Evolutionary conservation across 371 early-diverging fungal genomes (phyloP), one percentile per base, ranked within the genome.

Genomic region (Mucor irregularis): DNA sequence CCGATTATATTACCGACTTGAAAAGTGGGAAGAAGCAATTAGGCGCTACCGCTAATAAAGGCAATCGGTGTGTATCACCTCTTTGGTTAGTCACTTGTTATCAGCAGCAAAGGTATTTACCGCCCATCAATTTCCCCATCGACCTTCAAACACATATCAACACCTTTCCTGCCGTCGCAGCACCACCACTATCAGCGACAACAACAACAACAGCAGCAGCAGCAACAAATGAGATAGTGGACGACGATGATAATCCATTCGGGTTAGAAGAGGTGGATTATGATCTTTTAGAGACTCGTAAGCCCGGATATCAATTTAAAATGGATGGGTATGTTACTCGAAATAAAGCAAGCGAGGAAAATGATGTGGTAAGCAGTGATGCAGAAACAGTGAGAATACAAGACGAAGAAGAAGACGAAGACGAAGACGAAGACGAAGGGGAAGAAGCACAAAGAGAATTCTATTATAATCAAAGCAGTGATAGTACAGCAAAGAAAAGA

Each of bases 41-140:
- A 11, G 13, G 5, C 22, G 13, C 5, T 24, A 19, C n/a, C 10
- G 11, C 22, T 4, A 42, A 4, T 24, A 53, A 53, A 22, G 31
- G 43, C 1, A 33, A 43, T 22, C 13, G 19, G 6, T 42, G 31
- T 43, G 43, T 33, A 0, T 43, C 53, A 29, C 42, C 53, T 14
- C 2, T n/a, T 31, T 53, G 53, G 53, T 5, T 53, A 13, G 17
- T 42, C 5, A 24, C 34, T 8, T 53, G 53, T 26, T 53, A 53
- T 53, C 14, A 31, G 8, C 11, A 42, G 19, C 29, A 25, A 22
- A 2, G 6, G n/a, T 8, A 33, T 33, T 30, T 24, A 14, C 22
- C 53, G 9, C 25, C 43, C 8, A 8, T 2, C n/a, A 19, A 13
- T 19, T 53, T 33, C 11, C 53, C 40, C 5, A 31, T 13, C 14